These are phyloP conservation scores for Paramecium octaurelia DNA, from an alignment of 73 alveolate species.

Conservation along the genomic window DNA sequence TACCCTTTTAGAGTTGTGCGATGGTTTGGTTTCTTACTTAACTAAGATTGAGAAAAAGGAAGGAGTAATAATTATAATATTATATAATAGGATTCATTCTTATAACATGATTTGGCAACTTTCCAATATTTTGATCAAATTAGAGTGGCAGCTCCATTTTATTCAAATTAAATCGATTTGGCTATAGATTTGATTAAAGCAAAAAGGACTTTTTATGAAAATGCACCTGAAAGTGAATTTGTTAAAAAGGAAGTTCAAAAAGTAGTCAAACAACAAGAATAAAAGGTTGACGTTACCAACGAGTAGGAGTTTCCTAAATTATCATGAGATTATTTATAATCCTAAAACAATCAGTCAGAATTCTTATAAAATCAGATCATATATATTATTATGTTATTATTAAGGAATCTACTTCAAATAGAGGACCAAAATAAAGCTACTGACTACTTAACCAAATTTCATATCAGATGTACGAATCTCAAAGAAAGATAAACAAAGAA, in stretches of 20 bases:
- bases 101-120: neutral
- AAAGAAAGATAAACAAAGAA: too few species aligned
- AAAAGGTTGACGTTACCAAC: neutral
- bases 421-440: neutral
- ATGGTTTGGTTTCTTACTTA: neutral
- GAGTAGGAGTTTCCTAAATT: neutral
- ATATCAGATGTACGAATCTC: too few species aligned
- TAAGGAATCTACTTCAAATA: neutral
- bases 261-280: neutral
- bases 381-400: neutral
- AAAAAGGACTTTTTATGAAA: neutral
- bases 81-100: neutral
- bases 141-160: neutral
- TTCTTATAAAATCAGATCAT: neutral
- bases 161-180: neutral
- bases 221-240: slow-evolving; percentile 3
- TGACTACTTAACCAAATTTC: too few species aligned
- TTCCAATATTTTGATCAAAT: neutral
- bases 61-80: neutral
- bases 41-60: neutral
- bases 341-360: neutral
- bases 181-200: neutral
- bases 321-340: neutral
- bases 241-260: neutral
- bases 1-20: neutral